Percentiles rank a stretch among this genome's conserved stretches.
phyloP scores from a whole-genome alignment of 1,284 basidiomycete genomes.

The Chalciporus sp. region DNA sequence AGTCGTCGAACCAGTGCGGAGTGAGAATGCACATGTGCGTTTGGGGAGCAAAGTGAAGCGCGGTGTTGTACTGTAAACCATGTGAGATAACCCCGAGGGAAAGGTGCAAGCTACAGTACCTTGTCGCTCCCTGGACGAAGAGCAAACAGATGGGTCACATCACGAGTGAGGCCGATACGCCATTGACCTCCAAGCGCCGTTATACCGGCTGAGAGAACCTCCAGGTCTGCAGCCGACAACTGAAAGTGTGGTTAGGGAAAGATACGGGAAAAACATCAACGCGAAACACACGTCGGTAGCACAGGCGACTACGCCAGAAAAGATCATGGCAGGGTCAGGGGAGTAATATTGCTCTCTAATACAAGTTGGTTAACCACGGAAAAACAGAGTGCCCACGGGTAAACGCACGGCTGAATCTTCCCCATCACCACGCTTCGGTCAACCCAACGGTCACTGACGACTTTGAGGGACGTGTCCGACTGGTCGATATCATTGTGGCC shows the following conservation, averaged over 20 bases:
- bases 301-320: slow-evolving; percentile 79
- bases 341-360: slow-evolving; percentile 65
- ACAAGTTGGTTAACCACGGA: background rate
- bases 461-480: slow-evolving; percentile 20
- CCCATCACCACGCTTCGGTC: slow-evolving; percentile 63
- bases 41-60: slow-evolving; percentile 56
- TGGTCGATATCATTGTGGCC: slow-evolving; percentile 12
- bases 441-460: slow-evolving; percentile 69
- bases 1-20: slow-evolving; percentile 86
- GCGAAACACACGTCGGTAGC: slow-evolving; percentile 56
- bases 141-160: slow-evolving; percentile 85
- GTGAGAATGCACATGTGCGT: slow-evolving; percentile 65
- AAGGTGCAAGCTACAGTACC: slow-evolving; percentile 12
- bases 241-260: slow-evolving; percentile 28
- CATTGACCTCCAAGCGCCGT: slow-evolving; percentile 82
- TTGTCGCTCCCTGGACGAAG: slow-evolving; percentile 52
- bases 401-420: slow-evolving; percentile 56
- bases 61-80: slow-evolving; percentile 50
- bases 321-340: slow-evolving; percentile 73
- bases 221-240: slow-evolving; percentile 64
- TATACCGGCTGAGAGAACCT: slow-evolving; percentile 74
- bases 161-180: slow-evolving; percentile 72
- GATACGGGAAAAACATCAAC: background rate
- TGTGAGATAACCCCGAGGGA: background rate
- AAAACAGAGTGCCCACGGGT: slow-evolving; percentile 6